Base-by-base conservation (phyloP, 805 yeast species). In the Pichia membranifaciens region DNA sequence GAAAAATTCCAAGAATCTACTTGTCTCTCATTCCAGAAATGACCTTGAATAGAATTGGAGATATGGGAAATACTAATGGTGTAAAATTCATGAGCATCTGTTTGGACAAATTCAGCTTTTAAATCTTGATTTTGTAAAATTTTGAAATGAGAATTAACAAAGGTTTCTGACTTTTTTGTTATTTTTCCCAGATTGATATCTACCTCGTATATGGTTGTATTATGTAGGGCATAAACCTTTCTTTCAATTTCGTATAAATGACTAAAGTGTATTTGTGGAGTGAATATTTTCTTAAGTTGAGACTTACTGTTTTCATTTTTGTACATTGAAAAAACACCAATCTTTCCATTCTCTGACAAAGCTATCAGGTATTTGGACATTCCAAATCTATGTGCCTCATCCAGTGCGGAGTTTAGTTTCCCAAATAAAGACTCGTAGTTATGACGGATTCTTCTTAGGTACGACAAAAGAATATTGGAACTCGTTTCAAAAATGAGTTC, bases 251-350 rank as follows among this genome's bases (percentile, higher is more conserved):
- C 45, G 34, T 46, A 50, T 1, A 59, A 18, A n/a, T 49, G 37
- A 12, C 28, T 23, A 17, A 51, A 25, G 7, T 41, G 28, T 2
- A 42, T 10, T 4, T 44, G 29, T n/a, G 47, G 40, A 15, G 28
- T 37, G 29, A 43, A 43, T 15, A 44, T 33, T 2, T 39, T 39
- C 16, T 22, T 12, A 3, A 47, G 29, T 36, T 49, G 51, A 13
- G 48, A 16, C 3, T 31, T 18, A 17, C 22, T 13, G 7, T 13
- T 16, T 13, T n/a, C 17, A 16, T 45, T 32, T 15, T 60, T 54
- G 17, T 77, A 76, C 43, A 70, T 61, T 49, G 73, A 68, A 16
- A 77, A 57, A 1, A 76, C 78, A 9, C 71, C 60, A 1, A 81
- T 43, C 40, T 65, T 67, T 5, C 75, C 74, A 39, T 58, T 58